These are phyloP conservation scores for Fusarium chuoi DNA, from an alignment of 2,329 filamentous ascomycete genomes.

Conservation along the genomic window DNA sequence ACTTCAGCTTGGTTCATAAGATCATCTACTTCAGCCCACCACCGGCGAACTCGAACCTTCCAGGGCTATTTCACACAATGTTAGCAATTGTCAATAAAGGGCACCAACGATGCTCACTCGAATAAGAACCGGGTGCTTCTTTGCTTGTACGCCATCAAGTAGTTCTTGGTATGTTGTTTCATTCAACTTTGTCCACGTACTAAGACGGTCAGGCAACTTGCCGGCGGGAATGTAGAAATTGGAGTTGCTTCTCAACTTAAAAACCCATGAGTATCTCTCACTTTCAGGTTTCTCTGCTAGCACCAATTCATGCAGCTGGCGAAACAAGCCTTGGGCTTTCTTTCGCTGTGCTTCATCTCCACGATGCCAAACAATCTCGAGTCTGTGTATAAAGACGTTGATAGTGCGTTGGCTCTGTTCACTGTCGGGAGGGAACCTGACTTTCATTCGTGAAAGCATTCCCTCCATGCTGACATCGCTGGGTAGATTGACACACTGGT, in stretches of 20 bases:
- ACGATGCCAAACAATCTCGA: neutral
- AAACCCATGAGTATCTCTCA: constrained; percentile 29
- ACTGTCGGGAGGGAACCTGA: constrained; percentile 24
- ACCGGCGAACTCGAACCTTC: constrained; percentile 38
- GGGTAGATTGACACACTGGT: constrained; percentile 19
- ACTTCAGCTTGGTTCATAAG: constrained; percentile 11
- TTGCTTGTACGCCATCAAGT: constrained; percentile 1
- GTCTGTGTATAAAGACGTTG: constrained; percentile 6
- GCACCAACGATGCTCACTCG: constrained; percentile 29
- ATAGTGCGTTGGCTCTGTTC: constrained; percentile 14
- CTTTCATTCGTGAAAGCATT: constrained; percentile 28
- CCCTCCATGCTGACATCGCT: constrained; percentile 2
- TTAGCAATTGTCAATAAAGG: neutral
- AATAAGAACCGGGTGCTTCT: constrained; percentile 28
- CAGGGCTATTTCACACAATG: constrained; percentile 22
- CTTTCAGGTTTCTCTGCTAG: neutral
- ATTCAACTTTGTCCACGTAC: constrained; percentile 27
- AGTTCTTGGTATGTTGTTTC: constrained; percentile 14
- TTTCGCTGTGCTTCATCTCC: constrained; percentile 8
- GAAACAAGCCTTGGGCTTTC: neutral
- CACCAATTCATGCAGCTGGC: constrained; percentile 3
- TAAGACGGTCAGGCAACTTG: constrained; percentile 21
- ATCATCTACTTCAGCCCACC: constrained; percentile 30
- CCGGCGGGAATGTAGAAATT: constrained; percentile 19
- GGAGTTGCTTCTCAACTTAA: constrained; percentile 15